These are phyloP conservation scores for Helminthosporium solani DNA, from an alignment of 2,329 filamentous ascomycete species.

Conservation along the genomic window DNA sequence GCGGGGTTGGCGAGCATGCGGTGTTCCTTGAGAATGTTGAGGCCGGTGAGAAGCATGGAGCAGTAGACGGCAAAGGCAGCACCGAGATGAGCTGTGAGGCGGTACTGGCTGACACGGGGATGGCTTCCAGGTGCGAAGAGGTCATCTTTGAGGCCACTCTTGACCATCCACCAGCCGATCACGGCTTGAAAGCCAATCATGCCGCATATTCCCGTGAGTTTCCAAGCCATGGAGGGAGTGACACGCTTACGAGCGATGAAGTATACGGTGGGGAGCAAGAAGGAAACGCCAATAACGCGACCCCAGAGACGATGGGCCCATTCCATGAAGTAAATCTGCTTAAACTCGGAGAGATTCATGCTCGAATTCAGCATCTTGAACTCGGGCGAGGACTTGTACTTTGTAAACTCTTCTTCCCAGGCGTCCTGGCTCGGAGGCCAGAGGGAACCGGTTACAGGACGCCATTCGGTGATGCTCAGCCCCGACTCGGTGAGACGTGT, in stretches of 20 bases:
- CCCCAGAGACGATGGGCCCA: slow-evolving; percentile 97
- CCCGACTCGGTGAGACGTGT: slow-evolving; percentile 95
- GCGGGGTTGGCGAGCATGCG: slow-evolving; percentile 68
- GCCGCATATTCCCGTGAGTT: slow-evolving; percentile 77
- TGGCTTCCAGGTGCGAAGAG: slow-evolving; percentile 88
- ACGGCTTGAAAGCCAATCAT: slow-evolving; percentile 94
- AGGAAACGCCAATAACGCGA: slow-evolving; percentile 83
- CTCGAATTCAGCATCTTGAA: slow-evolving; percentile 88
- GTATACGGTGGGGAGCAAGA: slow-evolving; percentile 84
- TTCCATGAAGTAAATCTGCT: slow-evolving; percentile 99
- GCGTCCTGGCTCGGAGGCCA: slow-evolving; percentile 76
- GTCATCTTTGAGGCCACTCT: slow-evolving; percentile 92
- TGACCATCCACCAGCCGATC: slow-evolving; percentile 99
- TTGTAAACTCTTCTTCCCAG: slow-evolving; percentile 91
- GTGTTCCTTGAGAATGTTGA: slow-evolving; percentile 78
- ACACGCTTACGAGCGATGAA: slow-evolving; percentile 81
- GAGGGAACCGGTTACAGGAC: slow-evolving; percentile 87
- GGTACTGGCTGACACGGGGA: slow-evolving; percentile 91
- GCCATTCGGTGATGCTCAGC: slow-evolving; percentile 99
- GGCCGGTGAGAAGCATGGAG: slow-evolving; percentile 88
- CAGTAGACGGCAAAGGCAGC: slow-evolving; percentile 91
- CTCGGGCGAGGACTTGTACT: slow-evolving; percentile 90
- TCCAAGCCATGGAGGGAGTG: slow-evolving; percentile 71
- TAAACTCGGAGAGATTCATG: slow-evolving; percentile 93
- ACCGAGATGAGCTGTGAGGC: slow-evolving; percentile 83